These are phyloP conservation scores for Teratosphaeria epicoccoides DNA, from an alignment of 2,329 filamentous ascomycete species.

Conservation along the genomic window DNA sequence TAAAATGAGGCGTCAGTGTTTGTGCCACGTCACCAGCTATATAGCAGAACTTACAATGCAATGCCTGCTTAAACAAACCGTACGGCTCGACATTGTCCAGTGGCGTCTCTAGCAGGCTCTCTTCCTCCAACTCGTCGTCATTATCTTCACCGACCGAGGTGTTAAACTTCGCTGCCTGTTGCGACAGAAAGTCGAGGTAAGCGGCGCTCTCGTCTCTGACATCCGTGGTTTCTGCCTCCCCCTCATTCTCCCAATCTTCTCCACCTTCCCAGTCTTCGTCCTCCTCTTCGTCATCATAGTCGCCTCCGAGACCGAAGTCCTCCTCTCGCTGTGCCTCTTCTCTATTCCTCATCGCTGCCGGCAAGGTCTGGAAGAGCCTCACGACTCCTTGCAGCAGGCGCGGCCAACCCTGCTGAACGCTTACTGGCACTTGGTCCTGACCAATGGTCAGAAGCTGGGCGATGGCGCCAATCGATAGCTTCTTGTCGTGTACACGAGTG, in stretches of 20 bases:
- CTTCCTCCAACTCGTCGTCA: conserved; percentile 85
- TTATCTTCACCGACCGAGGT: conserved; percentile 51
- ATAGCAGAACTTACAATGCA: conserved; percentile 58
- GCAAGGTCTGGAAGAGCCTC: conserved; percentile 81
- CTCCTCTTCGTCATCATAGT: conserved; percentile 61
- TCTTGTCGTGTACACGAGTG: conserved; percentile 94
- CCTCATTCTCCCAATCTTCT: conserved; percentile 58
- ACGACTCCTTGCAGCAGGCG: conserved; percentile 81
- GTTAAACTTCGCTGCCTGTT: conserved; percentile 48
- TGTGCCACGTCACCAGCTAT: background rate
- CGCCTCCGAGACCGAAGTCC: conserved; percentile 68
- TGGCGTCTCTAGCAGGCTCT: conserved; percentile 82
- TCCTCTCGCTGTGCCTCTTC: conserved; percentile 81
- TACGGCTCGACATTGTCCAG: conserved; percentile 95
- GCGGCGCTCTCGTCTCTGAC: conserved; percentile 83
- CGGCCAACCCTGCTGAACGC: conserved; percentile 91
- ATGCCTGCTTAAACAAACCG: conserved; percentile 68
- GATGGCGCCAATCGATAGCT: conserved; percentile 91
- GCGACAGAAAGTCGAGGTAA: conserved; percentile 90
- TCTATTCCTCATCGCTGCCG: conserved; percentile 76
- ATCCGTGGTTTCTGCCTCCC: conserved; percentile 54
- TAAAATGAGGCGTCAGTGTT: conserved; percentile 3
- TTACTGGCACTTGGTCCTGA: conserved; percentile 74
- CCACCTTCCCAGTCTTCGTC: conserved; percentile 71
- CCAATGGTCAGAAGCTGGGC: conserved; percentile 70